Evolutionary conservation across 1,284 basidiomycete species (phyloP), one percentile per base, ranked within the genome.

Genomic region (Apiotrichum gamsii): DNA sequence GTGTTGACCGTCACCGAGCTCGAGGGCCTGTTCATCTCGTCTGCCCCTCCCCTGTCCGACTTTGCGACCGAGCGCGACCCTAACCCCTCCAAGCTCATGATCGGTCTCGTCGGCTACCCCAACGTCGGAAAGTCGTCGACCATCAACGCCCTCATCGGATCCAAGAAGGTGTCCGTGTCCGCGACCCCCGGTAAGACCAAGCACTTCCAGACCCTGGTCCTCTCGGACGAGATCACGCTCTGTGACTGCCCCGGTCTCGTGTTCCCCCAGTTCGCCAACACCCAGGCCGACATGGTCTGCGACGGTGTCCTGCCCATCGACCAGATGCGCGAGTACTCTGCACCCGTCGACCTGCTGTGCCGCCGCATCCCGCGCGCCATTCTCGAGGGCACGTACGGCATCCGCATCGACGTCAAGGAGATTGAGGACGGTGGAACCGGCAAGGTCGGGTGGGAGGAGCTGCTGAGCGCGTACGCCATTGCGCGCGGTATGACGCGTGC

Each of bases 171-270:
- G 52, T 94, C 89, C 60, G 94, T 96, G 8, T 97, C 93, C 2
- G 83, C 91, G 0, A 98, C 94, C 0, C 95, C 95, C 0, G 93
- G 95, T 57, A 97, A 98, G 73, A 99, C 95, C 24, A 99, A 99
- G 69, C 95, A 98, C 73, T 97, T 98, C 76, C 95, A 99, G 74
- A 99, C 95, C 0, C 91, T 97, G 55, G 82, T 91, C 57, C 79
- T 98, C 21, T 91, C 91, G 0, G 81, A 87, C 23, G 77, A 81
- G 3, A 86, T 97, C 40, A 78, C 88, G 13, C 80, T 99, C n/a
- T 98, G 94, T 63, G 95, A 99, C 76, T 99, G 95, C 75, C 95
- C 95, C 13, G 95, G 95, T 74, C 77, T 98, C 23, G 95, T 98
- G 15, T 98, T 98, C 70, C 95, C 95, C 6, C 95, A 98, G 64